Percentiles rank a stretch among this genome's conserved stretches.
phyloP scores from a whole-genome alignment of 2,329 filamentous ascomycete genomes.

The Arthrobotrys iridis region DNA sequence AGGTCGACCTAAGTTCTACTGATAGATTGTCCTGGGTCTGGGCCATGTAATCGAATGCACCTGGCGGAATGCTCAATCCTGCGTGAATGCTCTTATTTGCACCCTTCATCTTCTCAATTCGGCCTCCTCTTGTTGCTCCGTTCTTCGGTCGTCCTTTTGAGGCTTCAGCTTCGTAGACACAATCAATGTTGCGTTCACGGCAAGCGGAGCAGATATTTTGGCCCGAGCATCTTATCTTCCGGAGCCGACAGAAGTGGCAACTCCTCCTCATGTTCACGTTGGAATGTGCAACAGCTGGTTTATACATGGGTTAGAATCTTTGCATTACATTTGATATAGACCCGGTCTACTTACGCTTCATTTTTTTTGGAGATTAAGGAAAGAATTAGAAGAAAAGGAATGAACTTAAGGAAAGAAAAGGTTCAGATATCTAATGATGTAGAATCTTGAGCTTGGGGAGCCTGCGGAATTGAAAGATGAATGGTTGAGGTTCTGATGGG shows the following conservation, averaged over 20 bases:
- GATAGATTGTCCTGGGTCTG: slow-evolving; percentile 46
- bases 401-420: slow-evolving; percentile 43
- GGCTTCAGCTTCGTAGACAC: slow-evolving; percentile 54
- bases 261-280: slow-evolving; percentile 55
- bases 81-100: slow-evolving; percentile 22
- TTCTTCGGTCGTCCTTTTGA: slow-evolving; percentile 55
- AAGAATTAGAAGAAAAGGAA: slow-evolving; percentile 46
- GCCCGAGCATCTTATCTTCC: slow-evolving; percentile 55
- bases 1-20: slow-evolving; percentile 39
- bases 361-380: slow-evolving; percentile 53
- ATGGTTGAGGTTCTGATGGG: slow-evolving; percentile 49
- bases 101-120: slow-evolving; percentile 46
- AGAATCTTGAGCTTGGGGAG: slow-evolving; percentile 44
- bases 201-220: slow-evolving; percentile 53
- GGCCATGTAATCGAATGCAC: slow-evolving; percentile 32
- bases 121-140: slow-evolving; percentile 35
- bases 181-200: slow-evolving; percentile 55
- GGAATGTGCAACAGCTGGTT: slow-evolving; percentile 40
- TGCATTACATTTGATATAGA: neutral
- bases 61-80: slow-evolving; percentile 34
- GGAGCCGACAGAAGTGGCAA: slow-evolving; percentile 55
- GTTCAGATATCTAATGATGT: slow-evolving; percentile 43
- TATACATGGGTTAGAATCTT: slow-evolving; percentile 3
- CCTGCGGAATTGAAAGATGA: slow-evolving; percentile 48
- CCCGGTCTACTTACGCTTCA: slow-evolving; percentile 50